A percentile compares a stretch with the other conserved stretches of the same genome.
phyloP scores from a whole-genome alignment of 257 asterid species.

The Jacaranda mimosifolia region DNA sequence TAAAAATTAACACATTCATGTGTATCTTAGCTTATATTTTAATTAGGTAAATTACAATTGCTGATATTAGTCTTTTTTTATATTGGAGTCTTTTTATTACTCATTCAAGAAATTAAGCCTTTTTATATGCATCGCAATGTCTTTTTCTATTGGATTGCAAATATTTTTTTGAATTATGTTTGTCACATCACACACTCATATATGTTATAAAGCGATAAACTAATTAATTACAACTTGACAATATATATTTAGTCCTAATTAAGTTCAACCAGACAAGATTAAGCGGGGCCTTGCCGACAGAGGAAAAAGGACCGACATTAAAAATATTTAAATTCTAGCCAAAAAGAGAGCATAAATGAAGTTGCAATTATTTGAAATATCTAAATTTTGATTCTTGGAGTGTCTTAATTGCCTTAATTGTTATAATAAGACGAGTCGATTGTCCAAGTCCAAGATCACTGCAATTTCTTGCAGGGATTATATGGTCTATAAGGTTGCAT shows the following conservation, averaged over 20 bases:
- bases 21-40: no score
- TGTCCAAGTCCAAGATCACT: no score
- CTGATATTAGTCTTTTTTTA: no score
- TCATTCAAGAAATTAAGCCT: no score
- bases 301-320: not conserved
- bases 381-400: not conserved
- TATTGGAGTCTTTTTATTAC: no score
- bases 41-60: no score
- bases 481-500: no score
- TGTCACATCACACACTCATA: not conserved
- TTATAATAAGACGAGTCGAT: no score
- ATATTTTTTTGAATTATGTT: not conserved
- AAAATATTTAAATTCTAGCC: not conserved
- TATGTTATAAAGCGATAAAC: not conserved
- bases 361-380: not conserved
- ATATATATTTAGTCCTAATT: not conserved
- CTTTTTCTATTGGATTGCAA: no score
- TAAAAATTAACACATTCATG: no score
- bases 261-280: not conserved
- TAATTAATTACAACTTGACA: not conserved
- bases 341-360: not conserved
- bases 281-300: conserved; percentile 15
- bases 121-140: no score
- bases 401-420: not conserved
- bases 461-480: no score